A percentile compares a stretch with the other conserved stretches of the same genome.
phyloP scores from a whole-genome alignment of 2,329 filamentous ascomycete species.

The Calonectria ilicicola region DNA sequence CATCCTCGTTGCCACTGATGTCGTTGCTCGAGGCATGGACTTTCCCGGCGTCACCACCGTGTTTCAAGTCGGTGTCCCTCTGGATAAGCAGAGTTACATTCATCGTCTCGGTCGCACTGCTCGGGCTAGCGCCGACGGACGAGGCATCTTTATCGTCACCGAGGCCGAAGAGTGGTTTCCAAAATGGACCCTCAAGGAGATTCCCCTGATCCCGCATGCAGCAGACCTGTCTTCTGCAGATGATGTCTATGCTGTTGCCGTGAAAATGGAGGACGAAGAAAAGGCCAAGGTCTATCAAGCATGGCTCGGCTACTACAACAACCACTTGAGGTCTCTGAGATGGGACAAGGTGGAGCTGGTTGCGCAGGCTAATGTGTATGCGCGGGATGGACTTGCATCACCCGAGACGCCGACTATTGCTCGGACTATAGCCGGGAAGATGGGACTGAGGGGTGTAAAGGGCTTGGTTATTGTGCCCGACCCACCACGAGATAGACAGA shows the following conservation, averaged over 20 bases:
- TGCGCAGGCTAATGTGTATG: slow-evolving; percentile 62
- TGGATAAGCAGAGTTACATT: slow-evolving; percentile 73
- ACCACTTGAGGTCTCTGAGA: slow-evolving; percentile 57
- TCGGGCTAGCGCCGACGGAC: slow-evolving; percentile 72
- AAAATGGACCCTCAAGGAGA: slow-evolving; percentile 62
- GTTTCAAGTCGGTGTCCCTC: slow-evolving; percentile 71
- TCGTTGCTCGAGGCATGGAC: slow-evolving; percentile 79
- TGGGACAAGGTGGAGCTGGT: slow-evolving; percentile 62
- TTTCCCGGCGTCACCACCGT: slow-evolving; percentile 77
- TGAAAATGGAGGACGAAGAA: slow-evolving; percentile 56
- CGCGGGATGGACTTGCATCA: slow-evolving; percentile 59
- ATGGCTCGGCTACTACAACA: slow-evolving; percentile 69
- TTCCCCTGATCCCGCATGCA: slow-evolving; percentile 61
- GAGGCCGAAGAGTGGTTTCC: slow-evolving; percentile 64
- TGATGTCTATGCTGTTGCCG: slow-evolving; percentile 54
- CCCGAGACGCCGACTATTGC: slow-evolving; percentile 60
- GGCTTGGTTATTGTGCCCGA: slow-evolving; percentile 62
- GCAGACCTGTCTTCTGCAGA: slow-evolving; percentile 57
- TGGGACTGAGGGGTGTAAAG: slow-evolving; percentile 65
- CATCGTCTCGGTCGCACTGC: slow-evolving; percentile 76
- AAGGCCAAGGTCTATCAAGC: slow-evolving; percentile 66
- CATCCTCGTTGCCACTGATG: slow-evolving; percentile 77
- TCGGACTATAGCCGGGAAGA: slow-evolving; percentile 65
- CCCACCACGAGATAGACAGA: slow-evolving; percentile 47
- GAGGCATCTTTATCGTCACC: slow-evolving; percentile 71